Evolutionary conservation across 2,329 filamentous ascomycete species (phyloP), one percentile per base, ranked within the genome.

Genomic region (Aspergillus neoniger): DNA sequence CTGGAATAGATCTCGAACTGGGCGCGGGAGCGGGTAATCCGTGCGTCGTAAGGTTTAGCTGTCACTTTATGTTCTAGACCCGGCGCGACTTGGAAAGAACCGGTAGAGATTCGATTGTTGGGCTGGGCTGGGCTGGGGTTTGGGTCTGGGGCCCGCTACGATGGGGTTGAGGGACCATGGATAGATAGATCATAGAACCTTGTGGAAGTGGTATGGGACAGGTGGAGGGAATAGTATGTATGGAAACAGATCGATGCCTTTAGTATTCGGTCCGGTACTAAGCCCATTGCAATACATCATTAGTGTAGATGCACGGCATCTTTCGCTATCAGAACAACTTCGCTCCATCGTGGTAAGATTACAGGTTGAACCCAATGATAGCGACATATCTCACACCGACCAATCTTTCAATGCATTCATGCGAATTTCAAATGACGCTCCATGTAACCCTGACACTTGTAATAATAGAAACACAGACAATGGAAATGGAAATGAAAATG

Each of bases 361-460:
- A 60, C 47, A 60, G 57, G 23, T 17, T 57, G 41, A 39, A 19
- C 47, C 58, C 28, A 15, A n/a, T 48, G 41, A 57, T 32, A 53
- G 32, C 49, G 36, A 19, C 28, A 43, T 39, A 30, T n/a, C 32
- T 36, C 32, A 36, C 49, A 48, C 38, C 49, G 44, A 39, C 53
- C 48, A 53, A 41, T 56, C 54, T 60, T 57, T 60, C 28, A 49
- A 60, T 60, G 54, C 58, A 57, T 50, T 30, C 47, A 50, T 50
- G 47, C 47, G 9, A 50, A 50, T 50, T 21, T 50, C 47, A 50
- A 55, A 44, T 41, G 28, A 55, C 52, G 52, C 36, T 55, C 48
- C 59, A 44, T 36, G 53, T 55, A 32, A 52, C 53, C 48, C 38
- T 44, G 51, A 53, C 61, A 58, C 54, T 51, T 41, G 32, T 36